These are phyloP conservation scores for Blastobotrys terrestris DNA, from an alignment of 805 yeast species.

Conservation along the genomic window DNA sequence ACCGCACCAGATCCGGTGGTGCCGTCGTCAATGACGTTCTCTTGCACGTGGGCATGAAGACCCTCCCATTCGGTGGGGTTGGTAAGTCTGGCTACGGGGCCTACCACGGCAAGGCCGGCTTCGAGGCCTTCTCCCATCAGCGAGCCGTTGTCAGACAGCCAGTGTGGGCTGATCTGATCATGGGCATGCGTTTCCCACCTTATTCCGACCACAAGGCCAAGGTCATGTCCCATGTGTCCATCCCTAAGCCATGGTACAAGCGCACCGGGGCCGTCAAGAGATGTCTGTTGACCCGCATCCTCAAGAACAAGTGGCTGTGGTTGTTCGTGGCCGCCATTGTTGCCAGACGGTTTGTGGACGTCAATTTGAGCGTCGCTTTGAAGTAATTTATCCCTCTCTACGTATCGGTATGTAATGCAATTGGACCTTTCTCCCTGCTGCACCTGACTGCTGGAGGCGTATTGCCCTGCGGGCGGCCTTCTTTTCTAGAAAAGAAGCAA, in stretches of 20 bases:
- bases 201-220: conserved; percentile 33
- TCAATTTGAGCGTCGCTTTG: not conserved
- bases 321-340: conserved; percentile 6
- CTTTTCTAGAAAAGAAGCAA: too few relatives aligned
- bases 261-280: conserved; percentile 21
- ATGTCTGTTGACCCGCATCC: conserved; percentile 13
- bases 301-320: conserved; percentile 13
- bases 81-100: conserved; percentile 79
- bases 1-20: conserved; percentile 64
- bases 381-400: not conserved
- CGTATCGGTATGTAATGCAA: not conserved
- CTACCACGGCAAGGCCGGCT: conserved; percentile 71
- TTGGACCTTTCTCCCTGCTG: too few relatives aligned
- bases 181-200: conserved; percentile 67
- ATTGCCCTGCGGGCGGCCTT: too few relatives aligned
- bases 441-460: too few relatives aligned
- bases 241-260: conserved; percentile 14
- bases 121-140: conserved; percentile 69
- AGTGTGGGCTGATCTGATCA: conserved; percentile 52
- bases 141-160: conserved; percentile 63
- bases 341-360: not conserved
- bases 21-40: conserved; percentile 63
- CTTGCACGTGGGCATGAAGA: conserved; percentile 59
- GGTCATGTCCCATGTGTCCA: conserved; percentile 4
- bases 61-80: conserved; percentile 87